A percentile compares a stretch with the other conserved stretches of the same genome.
These are phyloP conservation scores for Trichoderma orchidacearum DNA, from an alignment of 495 filamentous ascomycete species.

Conservation along the genomic window DNA sequence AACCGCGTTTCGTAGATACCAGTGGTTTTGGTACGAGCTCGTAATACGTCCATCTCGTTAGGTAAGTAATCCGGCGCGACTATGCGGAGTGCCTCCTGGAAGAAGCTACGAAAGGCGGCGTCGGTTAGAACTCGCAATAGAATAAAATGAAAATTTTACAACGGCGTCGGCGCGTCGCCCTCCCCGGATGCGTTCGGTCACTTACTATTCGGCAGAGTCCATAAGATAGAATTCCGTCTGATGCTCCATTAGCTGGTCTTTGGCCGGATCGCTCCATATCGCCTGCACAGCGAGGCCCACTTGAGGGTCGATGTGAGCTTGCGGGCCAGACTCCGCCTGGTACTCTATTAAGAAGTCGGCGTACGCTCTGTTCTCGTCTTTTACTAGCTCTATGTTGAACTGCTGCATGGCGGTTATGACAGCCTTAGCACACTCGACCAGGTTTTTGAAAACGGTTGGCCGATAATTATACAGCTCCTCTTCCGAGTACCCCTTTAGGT, in stretches of 20 bases:
- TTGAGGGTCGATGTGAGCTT: constrained; percentile 60
- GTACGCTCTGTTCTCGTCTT: constrained; percentile 55
- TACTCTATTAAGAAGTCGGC: constrained; percentile 76
- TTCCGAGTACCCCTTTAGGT: constrained; percentile 87
- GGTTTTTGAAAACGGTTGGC: constrained; percentile 93
- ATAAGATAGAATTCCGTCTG: constrained; percentile 98
- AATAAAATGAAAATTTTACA: too few species aligned
- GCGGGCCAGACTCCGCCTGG: constrained; percentile 77
- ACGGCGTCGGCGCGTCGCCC: not conserved
- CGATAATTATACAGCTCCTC: constrained; percentile 89
- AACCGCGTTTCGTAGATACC: constrained; percentile 98
- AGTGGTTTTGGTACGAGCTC: constrained; percentile 96
- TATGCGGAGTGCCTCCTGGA: constrained; percentile 83
- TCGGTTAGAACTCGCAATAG: not conserved
- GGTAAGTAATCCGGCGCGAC: constrained; percentile 76
- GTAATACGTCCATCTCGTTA: constrained; percentile 81
- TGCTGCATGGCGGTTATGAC: constrained; percentile 79
- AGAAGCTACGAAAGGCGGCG: constrained; percentile 52
- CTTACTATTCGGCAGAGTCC: constrained; percentile 98
- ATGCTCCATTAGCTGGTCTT: constrained; percentile 74
- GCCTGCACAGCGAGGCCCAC: constrained; percentile 73
- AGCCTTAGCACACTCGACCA: constrained; percentile 89
- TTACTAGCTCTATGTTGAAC: constrained; percentile 65
- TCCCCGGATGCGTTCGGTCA: constrained; percentile 4
- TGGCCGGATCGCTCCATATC: constrained; percentile 82